Conservation (phyloP, 116 monocot species). For the Iris pallida region DNA sequence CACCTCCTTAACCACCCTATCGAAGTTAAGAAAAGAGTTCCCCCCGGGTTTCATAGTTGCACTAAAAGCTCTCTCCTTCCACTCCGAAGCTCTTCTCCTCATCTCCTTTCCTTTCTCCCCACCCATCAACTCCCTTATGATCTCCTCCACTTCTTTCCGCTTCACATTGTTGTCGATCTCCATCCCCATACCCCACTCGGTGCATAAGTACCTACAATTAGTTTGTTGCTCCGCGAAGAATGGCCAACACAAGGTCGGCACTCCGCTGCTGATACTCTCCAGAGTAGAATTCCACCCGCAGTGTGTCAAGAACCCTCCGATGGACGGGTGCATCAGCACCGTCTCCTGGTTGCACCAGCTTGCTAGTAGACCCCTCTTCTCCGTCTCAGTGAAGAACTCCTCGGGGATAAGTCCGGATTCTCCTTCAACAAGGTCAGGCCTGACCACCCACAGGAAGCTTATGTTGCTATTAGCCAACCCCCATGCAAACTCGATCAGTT, state of each 20-base stretch:
- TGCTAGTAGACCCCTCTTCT: neutral
- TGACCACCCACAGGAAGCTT: conserved; percentile 10
- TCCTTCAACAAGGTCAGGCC: neutral
- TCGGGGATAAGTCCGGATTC: neutral
- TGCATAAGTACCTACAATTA: conserved; percentile 4
- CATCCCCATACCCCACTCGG: neutral
- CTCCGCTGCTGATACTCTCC: conserved; percentile 36
- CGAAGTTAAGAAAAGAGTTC: neutral
- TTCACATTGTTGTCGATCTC: neutral
- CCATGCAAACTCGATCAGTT: neutral
- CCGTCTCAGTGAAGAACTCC: neutral
- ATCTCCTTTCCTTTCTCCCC: neutral
- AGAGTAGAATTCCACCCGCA: conserved; percentile 63
- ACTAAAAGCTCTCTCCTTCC: neutral
- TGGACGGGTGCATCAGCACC: neutral
- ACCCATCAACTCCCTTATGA: neutral
- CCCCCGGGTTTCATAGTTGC: neutral
- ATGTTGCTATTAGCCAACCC: neutral
- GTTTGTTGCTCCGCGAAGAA: conserved; percentile 27
- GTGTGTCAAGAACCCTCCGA: neutral
- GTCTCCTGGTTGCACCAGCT: neutral
- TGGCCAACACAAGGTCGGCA: conserved; percentile 25
- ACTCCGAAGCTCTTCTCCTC: neutral
- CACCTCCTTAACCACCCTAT: neutral
- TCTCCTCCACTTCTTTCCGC: neutral